phyloP scores from a whole-genome alignment of 176 grass and related monocot species.

The Elaeis guineensis region DNA sequence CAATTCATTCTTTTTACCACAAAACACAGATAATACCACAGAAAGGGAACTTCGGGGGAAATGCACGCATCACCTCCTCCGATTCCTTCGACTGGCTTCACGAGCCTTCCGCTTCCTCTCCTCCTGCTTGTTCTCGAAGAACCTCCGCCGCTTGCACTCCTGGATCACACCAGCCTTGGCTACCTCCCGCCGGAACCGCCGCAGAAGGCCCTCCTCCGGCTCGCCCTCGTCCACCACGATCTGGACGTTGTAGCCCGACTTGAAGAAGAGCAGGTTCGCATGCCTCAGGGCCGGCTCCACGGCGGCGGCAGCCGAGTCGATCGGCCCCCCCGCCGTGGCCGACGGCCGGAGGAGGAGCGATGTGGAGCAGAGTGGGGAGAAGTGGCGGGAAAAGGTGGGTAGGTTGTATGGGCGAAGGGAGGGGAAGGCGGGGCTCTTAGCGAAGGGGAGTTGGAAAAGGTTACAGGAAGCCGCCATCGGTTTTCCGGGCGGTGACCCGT shows the following conservation, averaged over 20 bases:
- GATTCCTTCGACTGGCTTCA: conserved; percentile 38
- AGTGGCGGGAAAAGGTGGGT: background rate
- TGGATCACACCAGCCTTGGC: conserved; percentile 57
- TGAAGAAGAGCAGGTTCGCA: conserved; percentile 7
- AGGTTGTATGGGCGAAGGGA: conserved; percentile 1
- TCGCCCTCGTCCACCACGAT: conserved; percentile 80
- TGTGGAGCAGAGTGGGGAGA: background rate
- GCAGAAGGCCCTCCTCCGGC: conserved; percentile 53
- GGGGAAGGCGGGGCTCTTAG: conserved; percentile 10
- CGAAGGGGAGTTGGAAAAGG: conserved; percentile 10
- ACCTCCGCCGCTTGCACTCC: conserved; percentile 75
- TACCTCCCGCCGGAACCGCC: conserved; percentile 76
- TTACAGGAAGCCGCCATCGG: background rate
- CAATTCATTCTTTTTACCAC: no score
- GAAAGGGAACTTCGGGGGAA: no score
- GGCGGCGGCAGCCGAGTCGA: background rate
- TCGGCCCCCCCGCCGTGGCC: background rate
- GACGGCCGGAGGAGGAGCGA: background rate
- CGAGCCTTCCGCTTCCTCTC: conserved; percentile 53
- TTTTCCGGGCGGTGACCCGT: no score
- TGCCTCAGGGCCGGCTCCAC: conserved; percentile 4
- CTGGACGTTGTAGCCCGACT: conserved; percentile 69
- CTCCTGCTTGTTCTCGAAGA: conserved; percentile 74
- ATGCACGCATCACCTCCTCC: conserved; percentile 2
- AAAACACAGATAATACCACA: no score